These are phyloP conservation scores for Fulvia fulva DNA, from an alignment of 2,329 filamentous ascomycete species.

Conservation along the genomic window DNA sequence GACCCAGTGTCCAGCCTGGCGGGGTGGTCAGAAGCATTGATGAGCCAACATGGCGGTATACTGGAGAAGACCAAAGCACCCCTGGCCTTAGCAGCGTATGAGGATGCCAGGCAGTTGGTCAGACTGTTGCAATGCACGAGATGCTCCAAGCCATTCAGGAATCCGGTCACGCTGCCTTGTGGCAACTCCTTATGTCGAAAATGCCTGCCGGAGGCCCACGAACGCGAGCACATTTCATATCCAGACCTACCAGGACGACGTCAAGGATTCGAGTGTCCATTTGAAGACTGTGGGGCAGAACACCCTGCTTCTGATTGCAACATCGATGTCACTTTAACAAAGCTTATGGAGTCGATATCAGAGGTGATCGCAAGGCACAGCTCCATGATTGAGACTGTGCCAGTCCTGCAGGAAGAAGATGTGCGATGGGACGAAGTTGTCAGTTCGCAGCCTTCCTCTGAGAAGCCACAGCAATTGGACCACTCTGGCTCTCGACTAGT, in stretches of 20 bases:
- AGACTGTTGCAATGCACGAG: conserved; percentile 72
- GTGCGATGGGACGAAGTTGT: conserved; percentile 34
- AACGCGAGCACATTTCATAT: conserved; percentile 70
- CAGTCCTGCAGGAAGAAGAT: conserved; percentile 42
- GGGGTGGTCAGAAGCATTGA: conserved; percentile 74
- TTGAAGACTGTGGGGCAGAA: conserved; percentile 60
- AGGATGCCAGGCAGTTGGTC: conserved; percentile 61
- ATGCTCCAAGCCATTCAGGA: conserved; percentile 65
- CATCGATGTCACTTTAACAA: conserved; percentile 71
- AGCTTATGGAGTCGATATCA: conserved; percentile 60
- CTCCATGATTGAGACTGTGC: conserved; percentile 32
- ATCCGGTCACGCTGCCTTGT: conserved; percentile 75
- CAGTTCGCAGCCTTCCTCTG: conserved; percentile 30
- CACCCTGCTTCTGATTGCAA: conserved; percentile 75
- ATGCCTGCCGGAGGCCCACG: conserved; percentile 66
- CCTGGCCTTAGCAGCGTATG: conserved; percentile 42
- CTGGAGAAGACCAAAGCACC: conserved; percentile 50
- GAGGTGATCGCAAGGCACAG: conserved; percentile 47
- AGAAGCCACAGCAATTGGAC: conserved; percentile 39
- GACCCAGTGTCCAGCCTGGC: conserved; percentile 16
- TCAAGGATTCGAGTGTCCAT: conserved; percentile 71
- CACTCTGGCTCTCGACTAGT: conserved; percentile 58
- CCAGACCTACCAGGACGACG: conserved; percentile 64
- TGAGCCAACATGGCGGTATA: conserved; percentile 66
- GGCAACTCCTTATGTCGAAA: conserved; percentile 70